These are phyloP conservation scores for Neurospora sp. DNA, from an alignment of 495 filamentous ascomycete species.

Conservation along the genomic window DNA sequence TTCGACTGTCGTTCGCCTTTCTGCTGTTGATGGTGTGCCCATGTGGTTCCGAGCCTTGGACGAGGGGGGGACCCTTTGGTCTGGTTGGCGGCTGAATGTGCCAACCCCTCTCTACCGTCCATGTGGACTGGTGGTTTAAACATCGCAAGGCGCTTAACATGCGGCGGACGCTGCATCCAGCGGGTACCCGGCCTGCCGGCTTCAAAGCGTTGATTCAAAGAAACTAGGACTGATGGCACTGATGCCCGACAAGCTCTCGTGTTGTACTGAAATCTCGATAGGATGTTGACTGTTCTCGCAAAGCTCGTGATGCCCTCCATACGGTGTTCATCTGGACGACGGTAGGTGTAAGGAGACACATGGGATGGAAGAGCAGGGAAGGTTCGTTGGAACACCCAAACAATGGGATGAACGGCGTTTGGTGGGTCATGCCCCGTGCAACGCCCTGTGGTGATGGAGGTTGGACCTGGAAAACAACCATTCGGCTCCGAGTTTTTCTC, in stretches of 20 bases:
- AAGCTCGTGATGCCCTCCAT: not conserved
- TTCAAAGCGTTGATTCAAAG: not conserved
- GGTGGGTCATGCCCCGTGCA: not conserved
- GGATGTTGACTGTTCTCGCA: not conserved
- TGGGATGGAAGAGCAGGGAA: not conserved
- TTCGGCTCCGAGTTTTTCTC: not conserved
- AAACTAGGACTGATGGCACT: not conserved
- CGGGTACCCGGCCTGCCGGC: not conserved
- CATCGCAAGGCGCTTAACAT: not conserved
- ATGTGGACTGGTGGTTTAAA: not conserved
- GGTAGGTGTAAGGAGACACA: not conserved
- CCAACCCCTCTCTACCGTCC: not conserved
- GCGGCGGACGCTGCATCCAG: not conserved
- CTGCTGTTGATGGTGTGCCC: not conserved
- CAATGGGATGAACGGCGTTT: not conserved
- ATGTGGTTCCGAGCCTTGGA: not conserved
- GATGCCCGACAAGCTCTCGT: not conserved
- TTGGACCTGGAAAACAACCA: not conserved
- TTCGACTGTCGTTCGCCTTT: not conserved
- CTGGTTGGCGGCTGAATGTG: not conserved
- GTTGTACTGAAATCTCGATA: not conserved
- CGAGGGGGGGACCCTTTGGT: not conserved
- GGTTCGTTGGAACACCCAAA: not conserved
- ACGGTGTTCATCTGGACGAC: not conserved
- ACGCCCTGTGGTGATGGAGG: not conserved